Evolutionary conservation across 2,329 filamentous ascomycete genomes (phyloP), one percentile per base, ranked within the genome.

Genomic region (Stachybotrys chlorohalonatus): DNA sequence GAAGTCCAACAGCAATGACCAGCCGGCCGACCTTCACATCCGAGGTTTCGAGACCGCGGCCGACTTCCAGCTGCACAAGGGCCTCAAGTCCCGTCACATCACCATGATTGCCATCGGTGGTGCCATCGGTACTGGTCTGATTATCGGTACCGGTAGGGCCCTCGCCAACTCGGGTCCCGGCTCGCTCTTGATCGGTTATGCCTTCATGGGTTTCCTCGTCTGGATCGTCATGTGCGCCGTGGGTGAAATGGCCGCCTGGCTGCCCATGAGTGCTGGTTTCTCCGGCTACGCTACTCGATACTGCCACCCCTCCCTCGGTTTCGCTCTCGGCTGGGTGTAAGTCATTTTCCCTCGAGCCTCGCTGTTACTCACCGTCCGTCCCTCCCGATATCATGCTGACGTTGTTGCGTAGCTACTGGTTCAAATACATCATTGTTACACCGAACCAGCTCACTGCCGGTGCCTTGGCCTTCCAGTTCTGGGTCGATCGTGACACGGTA

Each of bases 341-440:
- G 75, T 76, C 31, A 0, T 46, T 24, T 42, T 36, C 49, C 31
- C 15, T 24, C 30, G 50, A 30, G 31, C 17, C 30, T 45, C 13
- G 52, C n/a, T 31, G 17, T 45, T 48, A 3, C 24, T 48, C 9
- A 4, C 47, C 47, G 8, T 16, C 24, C 9, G 11, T 8, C 47
- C 6, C 48, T 49, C 32, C 49, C 42, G 15, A 47, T 2, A 50
- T 17, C 11, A 2, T 31, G 48, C 48, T 30, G 48, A 30, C 17
- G 1, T 17, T 50, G 47, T 30, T 24, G 11, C 15, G 6, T 54
- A 78, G 76, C 47, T 79, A 79, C 61, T 89, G 83, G 80, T 80
- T 85, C 72, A 80, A 92, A 82, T 94, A 94, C 68, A 89, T 94
- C 67, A 92, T 95, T 63, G 81, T 89, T 52, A 91, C 88, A 1